Conservation (phyloP, 306 rosid species). For the Glycine soja region DNA sequence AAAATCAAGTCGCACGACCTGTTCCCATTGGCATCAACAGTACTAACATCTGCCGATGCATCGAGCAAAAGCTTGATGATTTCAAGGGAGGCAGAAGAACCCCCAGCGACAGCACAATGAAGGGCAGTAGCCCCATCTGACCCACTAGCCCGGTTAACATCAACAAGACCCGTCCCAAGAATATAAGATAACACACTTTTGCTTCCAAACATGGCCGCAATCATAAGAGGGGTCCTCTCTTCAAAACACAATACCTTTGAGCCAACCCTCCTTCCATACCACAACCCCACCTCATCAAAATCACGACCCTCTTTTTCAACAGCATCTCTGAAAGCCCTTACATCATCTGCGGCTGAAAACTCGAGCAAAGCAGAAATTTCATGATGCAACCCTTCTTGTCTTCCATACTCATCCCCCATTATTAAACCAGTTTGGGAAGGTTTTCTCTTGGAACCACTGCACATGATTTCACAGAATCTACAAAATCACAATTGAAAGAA, state of each 20-base stretch:
- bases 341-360: slow-evolving; percentile 66
- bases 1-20: slow-evolving; percentile 60
- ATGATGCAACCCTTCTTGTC: slow-evolving; percentile 50
- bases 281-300: slow-evolving; percentile 66
- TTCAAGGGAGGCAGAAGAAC: slow-evolving; percentile 63
- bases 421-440: slow-evolving; percentile 56
- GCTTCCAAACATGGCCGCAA: slow-evolving; percentile 90
- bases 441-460: slow-evolving; percentile 69
- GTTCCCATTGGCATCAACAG: slow-evolving; percentile 69
- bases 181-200: slow-evolving; percentile 63
- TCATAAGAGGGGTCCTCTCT: slow-evolving; percentile 84
- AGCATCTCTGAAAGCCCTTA: slow-evolving; percentile 64
- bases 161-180: slow-evolving; percentile 57
- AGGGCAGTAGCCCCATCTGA: slow-evolving; percentile 81
- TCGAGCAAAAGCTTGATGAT: slow-evolving; percentile 72
- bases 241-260: slow-evolving; percentile 70
- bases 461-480: slow-evolving; percentile 61
- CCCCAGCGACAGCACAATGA: slow-evolving; percentile 83
- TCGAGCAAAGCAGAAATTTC: slow-evolving; percentile 66
- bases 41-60: slow-evolving; percentile 64
- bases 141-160: slow-evolving; percentile 70
- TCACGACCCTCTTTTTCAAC: slow-evolving; percentile 63
- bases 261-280: slow-evolving; percentile 84
- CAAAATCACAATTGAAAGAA: slow-evolving; percentile 32
- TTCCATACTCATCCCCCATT: slow-evolving; percentile 57